Evolutionary conservation across 805 yeast genomes (phyloP).

Genomic region (Starmerella khaoyaiensis): DNA sequence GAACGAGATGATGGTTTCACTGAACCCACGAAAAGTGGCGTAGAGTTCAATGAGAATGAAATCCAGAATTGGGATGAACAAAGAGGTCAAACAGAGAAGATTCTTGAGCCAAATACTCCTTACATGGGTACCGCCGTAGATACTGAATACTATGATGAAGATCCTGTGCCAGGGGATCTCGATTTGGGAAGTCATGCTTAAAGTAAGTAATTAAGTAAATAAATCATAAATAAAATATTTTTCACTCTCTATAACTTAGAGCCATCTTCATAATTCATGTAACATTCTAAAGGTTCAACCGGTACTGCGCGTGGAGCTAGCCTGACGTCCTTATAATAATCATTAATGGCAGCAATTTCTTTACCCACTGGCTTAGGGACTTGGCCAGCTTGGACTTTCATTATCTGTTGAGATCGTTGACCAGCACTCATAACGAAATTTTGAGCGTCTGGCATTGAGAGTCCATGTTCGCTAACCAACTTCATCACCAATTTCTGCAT

Average conservation of each 20-base stretch:
- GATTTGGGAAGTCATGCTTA: constrained; percentile 11
- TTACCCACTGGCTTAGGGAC: constrained; percentile 3
- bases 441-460: constrained; percentile 23
- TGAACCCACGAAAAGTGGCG: constrained; percentile 8
- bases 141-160: constrained; percentile 25
- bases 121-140: constrained; percentile 23
- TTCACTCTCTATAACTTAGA: constrained; percentile 6
- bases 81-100: constrained; percentile 22
- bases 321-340: constrained; percentile 7
- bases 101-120: constrained; percentile 24
- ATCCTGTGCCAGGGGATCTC: constrained; percentile 21
- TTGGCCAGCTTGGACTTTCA: background rate
- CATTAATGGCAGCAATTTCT: constrained; percentile 3
- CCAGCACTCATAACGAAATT: constrained; percentile 19
- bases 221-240: background rate
- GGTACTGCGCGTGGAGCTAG: constrained; percentile 11
- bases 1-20: constrained; percentile 16
- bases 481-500: constrained; percentile 8
- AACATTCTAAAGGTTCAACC: constrained; percentile 4
- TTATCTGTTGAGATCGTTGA: constrained; percentile 2
- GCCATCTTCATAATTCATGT: constrained; percentile 8
- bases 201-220: background rate
- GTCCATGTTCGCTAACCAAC: constrained; percentile 18
- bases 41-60: constrained; percentile 20
- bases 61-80: constrained; percentile 18